Base-by-base conservation (phyloP, 768 basidiomycete genomes). In the Mycena kentingensis region DNA sequence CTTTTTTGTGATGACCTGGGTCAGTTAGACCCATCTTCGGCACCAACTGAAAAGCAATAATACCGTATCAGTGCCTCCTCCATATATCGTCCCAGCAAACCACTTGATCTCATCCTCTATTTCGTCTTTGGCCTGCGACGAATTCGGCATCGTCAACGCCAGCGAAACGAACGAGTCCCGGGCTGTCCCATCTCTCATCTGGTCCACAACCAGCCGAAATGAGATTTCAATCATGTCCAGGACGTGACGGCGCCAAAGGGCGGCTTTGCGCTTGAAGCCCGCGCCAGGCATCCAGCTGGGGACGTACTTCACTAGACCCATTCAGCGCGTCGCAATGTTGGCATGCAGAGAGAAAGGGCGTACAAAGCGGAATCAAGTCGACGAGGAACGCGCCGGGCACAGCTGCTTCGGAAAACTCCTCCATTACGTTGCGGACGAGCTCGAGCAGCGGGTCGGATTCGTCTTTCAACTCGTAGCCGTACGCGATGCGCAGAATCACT, bases 281-380 rank as follows among this genome's bases (percentile, higher is more conserved):
- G 75, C 75, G 6, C 76, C 76, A 15, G 75, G 75, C 47, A 75
- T 61, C 75, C 75, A 77, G 21, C 65, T 66, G 5, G 75, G 76
- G 37, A 76, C 62, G 27, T 70, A 57, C 37, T 64, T 64, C 54
- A 77, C 75, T 76, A 32, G 7, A 21, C 5, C 27, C 25, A 10
- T n/a, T n/a, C n/a, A n/a, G n/a, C n/a, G n/a, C 19, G 32, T 29
- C 10, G 11, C 6, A 28, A 3, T 21, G 18, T 19, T n/a, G 29
- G 7, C 22, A 19, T 2, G 21, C 6, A 25, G n/a, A 18, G 44
- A 11, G 21, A 49, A 21, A 5, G 45, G 6, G 46, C 60, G 49
- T 42, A 57, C 62, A 49, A 8, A 67, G 55, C 5, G 75, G 76
- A 0, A 76, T 51, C 13, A 72, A 32, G 47, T 77, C 73, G 21